A percentile compares a stretch with the other conserved stretches of the same genome.
Evolutionary conservation across 75 land plant species (phyloP).

Genomic region (Sequoia sempervirens): DNA sequence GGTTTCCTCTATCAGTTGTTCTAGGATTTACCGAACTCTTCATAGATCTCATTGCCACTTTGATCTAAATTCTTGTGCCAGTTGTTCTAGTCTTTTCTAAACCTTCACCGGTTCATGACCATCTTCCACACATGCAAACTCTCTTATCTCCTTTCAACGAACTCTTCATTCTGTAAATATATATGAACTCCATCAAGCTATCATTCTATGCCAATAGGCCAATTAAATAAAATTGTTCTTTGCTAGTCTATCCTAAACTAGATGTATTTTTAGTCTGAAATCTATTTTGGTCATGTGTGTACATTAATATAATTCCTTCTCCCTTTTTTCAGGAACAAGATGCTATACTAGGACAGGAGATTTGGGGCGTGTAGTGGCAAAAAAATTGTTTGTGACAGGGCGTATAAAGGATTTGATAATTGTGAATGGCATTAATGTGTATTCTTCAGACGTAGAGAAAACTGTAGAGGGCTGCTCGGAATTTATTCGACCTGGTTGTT

Average conservation of each 20-base stretch:
- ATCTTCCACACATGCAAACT: not conserved
- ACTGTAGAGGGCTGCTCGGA: slow-evolving; percentile 50
- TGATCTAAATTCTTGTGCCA: not conserved
- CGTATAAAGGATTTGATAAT: slow-evolving; percentile 62
- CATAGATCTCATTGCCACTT: not conserved
- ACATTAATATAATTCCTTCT: not conserved
- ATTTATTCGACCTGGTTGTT: slow-evolving; percentile 50
- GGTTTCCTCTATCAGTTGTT: too few relatives aligned
- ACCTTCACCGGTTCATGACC: not conserved
- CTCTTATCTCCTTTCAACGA: not conserved
- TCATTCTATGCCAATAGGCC: not conserved
- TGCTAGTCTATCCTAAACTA: not conserved
- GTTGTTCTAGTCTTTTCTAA: not conserved
- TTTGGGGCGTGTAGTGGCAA: slow-evolving; percentile 42
- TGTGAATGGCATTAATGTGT: slow-evolving; percentile 49
- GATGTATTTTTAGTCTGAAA: not conserved
- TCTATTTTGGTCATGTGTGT: not conserved
- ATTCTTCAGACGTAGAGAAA: slow-evolving; percentile 57
- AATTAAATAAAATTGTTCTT: not conserved
- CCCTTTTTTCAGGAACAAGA: slow-evolving; percentile 10
- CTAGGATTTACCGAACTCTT: not conserved
- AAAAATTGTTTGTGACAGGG: slow-evolving; percentile 55
- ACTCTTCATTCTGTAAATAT: not conserved
- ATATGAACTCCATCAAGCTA: not conserved
- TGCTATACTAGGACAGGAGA: slow-evolving; percentile 53